Percentiles rank a stretch among this genome's conserved stretches.
These are phyloP conservation scores for Telfairia occidentalis DNA, from an alignment of 331 rosid species.

Conservation along the genomic window DNA sequence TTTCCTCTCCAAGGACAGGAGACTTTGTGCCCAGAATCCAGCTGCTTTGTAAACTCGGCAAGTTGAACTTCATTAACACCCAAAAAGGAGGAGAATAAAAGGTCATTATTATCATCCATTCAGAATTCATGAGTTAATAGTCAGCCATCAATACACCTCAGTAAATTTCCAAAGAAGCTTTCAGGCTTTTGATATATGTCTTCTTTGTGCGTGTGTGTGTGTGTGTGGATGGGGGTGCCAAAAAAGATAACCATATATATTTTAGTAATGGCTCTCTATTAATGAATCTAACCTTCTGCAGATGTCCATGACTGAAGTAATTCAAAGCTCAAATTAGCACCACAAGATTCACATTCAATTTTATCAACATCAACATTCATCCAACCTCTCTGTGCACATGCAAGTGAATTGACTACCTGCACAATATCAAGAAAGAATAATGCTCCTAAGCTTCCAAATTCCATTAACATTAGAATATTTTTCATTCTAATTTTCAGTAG, in stretches of 20 bases:
- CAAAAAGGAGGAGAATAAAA: slow-evolving; percentile 13
- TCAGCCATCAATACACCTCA: background rate
- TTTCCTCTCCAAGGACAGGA: slow-evolving; percentile 92
- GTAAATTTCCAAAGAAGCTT: background rate
- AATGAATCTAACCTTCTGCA: slow-evolving; percentile 53
- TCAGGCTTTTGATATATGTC: background rate
- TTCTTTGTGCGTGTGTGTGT: background rate
- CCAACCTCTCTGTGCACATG: slow-evolving; percentile 98
- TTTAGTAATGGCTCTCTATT: slow-evolving; percentile 18
- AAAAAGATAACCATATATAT: background rate
- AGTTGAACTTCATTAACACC: slow-evolving; percentile 53
- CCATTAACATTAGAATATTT: background rate
- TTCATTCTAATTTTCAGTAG: background rate
- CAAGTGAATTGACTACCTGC: slow-evolving; percentile 60
- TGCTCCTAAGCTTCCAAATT: background rate
- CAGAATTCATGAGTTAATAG: slow-evolving; percentile 14
- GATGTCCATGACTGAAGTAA: slow-evolving; percentile 53
- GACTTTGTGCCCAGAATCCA: slow-evolving; percentile 71
- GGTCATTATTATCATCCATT: slow-evolving; percentile 5
- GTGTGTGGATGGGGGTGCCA: background rate
- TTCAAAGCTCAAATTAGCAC: slow-evolving; percentile 45
- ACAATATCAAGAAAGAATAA: slow-evolving; percentile 17
- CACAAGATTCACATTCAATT: slow-evolving; percentile 80
- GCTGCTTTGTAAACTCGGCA: slow-evolving; percentile 77
- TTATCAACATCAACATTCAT: slow-evolving; percentile 63